A percentile compares a stretch with the other conserved stretches of the same genome.
Evolutionary conservation across 2,329 filamentous ascomycete genomes (phyloP).

Genomic region (Pestalotiopsis sp.): DNA sequence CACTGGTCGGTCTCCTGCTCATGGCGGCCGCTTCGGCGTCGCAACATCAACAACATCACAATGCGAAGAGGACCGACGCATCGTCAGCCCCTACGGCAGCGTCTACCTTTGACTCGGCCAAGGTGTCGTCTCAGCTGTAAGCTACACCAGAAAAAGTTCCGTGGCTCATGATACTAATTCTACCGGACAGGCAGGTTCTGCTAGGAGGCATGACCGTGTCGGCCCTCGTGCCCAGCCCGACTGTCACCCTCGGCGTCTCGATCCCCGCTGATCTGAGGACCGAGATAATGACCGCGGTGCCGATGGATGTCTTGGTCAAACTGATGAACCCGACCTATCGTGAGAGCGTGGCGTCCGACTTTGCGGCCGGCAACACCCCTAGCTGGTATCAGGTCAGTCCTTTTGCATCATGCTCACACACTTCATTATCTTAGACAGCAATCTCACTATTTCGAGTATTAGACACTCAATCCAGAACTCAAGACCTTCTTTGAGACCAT

Average conservation of each 20-base stretch:
- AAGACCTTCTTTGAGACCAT: conserved; percentile 13
- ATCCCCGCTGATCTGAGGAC: conserved; percentile 6
- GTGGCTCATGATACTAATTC: neutral
- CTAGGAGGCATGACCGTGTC: neutral
- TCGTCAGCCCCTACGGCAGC: neutral
- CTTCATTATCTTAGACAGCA: neutral
- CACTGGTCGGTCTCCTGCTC: neutral
- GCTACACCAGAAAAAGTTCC: neutral
- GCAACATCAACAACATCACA: conserved; percentile 6
- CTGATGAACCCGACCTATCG: conserved; percentile 13
- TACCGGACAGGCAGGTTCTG: neutral
- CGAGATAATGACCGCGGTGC: conserved; percentile 13
- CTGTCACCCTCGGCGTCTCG: conserved; percentile 6
- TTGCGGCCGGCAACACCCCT: conserved; percentile 11
- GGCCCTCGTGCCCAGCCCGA: conserved; percentile 5
- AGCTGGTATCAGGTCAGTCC: conserved; percentile 12
- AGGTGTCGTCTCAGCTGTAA: conserved; percentile 9
- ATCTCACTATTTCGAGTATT: neutral
- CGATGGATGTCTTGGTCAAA: conserved; percentile 4
- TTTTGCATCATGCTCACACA: neutral
- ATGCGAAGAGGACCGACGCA: neutral
- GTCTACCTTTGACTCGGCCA: neutral
- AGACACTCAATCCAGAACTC: conserved; percentile 4
- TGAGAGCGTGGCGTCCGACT: conserved; percentile 10
- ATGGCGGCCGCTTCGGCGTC: neutral